These are phyloP conservation scores for Candida maris DNA, from an alignment of 805 yeast species.

Conservation along the genomic window DNA sequence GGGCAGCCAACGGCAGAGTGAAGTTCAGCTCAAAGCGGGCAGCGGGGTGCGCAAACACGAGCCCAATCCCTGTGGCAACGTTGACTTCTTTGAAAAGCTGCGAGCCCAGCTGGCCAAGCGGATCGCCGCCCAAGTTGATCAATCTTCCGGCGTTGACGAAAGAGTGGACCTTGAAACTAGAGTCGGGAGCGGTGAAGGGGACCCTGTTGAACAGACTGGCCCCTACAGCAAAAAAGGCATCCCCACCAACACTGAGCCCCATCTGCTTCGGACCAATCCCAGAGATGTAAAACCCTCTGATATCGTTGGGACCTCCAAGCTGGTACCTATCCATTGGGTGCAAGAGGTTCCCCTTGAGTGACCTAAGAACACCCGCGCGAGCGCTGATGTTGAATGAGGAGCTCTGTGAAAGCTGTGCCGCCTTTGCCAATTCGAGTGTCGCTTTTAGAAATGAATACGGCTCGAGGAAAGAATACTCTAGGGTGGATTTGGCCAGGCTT, in stretches of 20 bases:
- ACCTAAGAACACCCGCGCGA: conserved; percentile 26
- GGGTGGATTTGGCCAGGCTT: conserved; percentile 28
- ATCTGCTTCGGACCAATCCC: conserved; percentile 55
- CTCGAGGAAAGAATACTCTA: conserved; percentile 25
- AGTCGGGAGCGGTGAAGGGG: conserved; percentile 39
- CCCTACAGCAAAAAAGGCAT: conserved; percentile 44
- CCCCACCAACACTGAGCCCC: conserved; percentile 51
- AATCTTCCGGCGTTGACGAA: conserved; percentile 48
- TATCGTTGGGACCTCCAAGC: conserved; percentile 59
- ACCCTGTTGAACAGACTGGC: conserved; percentile 40
- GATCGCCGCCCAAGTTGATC: conserved; percentile 21
- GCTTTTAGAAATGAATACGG: conserved; percentile 39
- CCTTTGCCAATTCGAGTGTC: conserved; percentile 38
- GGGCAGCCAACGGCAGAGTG: conserved; percentile 45
- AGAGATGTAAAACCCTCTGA: conserved; percentile 47
- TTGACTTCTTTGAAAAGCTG: conserved; percentile 27
- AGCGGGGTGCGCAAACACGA: conserved; percentile 52
- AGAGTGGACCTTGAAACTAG: conserved; percentile 46
- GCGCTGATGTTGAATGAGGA: conserved; percentile 22
- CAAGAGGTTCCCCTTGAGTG: conserved; percentile 18
- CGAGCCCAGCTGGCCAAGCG: no score
- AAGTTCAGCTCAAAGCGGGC: conserved; percentile 58
- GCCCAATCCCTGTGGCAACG: conserved; percentile 44
- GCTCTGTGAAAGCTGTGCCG: conserved; percentile 19
- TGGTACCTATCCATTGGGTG: conserved; percentile 50